These are phyloP conservation scores for Bryum argenteum DNA, from an alignment of 225 moss, liverwort and hornwort genomes.

Conservation along the genomic window DNA sequence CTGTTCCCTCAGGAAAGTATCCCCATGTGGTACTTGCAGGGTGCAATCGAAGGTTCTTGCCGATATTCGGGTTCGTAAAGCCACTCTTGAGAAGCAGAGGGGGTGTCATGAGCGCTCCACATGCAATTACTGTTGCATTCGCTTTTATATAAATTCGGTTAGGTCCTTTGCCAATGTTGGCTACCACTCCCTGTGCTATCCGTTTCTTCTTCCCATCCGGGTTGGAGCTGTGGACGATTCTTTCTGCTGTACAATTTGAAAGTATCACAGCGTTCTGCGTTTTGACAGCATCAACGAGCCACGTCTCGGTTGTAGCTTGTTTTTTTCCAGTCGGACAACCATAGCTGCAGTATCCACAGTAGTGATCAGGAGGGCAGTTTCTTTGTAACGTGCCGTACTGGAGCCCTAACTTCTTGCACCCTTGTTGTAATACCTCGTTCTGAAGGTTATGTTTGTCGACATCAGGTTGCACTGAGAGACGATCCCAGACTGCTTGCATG, in stretches of 20 bases:
- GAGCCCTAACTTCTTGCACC: constrained; percentile 62
- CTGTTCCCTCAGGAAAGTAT: constrained; percentile 63
- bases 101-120: constrained; percentile 79
- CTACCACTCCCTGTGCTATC: constrained; percentile 64
- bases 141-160: constrained; percentile 57
- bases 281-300: constrained; percentile 77
- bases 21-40: constrained; percentile 53
- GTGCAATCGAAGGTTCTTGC: constrained; percentile 70
- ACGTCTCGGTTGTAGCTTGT: constrained; percentile 69
- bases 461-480: constrained; percentile 50
- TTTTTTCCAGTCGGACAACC: constrained; percentile 78
- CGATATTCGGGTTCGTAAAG: constrained; percentile 67
- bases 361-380: constrained; percentile 58
- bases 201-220: constrained; percentile 33
- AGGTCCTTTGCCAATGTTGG: constrained; percentile 30
- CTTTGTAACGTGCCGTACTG: constrained; percentile 48
- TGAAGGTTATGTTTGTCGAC: constrained; percentile 63
- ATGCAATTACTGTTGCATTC: constrained; percentile 62
- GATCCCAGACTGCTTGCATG: constrained; percentile 69
- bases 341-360: constrained; percentile 80
- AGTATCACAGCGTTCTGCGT: constrained; percentile 59
- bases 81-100: constrained; percentile 69
- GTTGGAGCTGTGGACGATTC: constrained; percentile 38
- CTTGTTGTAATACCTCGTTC: constrained; percentile 56
- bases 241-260: constrained; percentile 56